Evolutionary conservation across 805 yeast species (phyloP).

Genomic region (Pichia gijzeniarum): DNA sequence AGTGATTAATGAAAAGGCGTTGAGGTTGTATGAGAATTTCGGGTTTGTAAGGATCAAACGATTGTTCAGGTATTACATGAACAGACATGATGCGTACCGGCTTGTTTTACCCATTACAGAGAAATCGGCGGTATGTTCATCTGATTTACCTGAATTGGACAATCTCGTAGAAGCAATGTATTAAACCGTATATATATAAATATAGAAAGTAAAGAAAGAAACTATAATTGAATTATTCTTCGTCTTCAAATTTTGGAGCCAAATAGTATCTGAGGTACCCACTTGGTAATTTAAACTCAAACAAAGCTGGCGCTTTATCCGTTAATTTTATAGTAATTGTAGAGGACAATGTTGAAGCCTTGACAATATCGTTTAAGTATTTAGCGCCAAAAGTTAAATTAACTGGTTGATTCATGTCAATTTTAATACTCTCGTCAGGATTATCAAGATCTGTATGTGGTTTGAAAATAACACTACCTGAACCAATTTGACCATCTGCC

Average conservation of each 20-base stretch:
- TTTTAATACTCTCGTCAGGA: constrained; percentile 66
- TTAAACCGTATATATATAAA: constrained; percentile 10
- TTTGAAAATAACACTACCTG: constrained; percentile 80
- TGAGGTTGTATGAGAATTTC: constrained; percentile 32
- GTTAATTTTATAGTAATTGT: constrained; percentile 81
- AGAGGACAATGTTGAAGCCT: constrained; percentile 74
- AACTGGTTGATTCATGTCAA: constrained; percentile 81
- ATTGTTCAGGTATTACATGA: constrained; percentile 79
- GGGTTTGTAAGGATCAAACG: constrained; percentile 40
- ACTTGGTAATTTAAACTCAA: constrained; percentile 84
- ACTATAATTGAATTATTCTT: constrained; percentile 41
- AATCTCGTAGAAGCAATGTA: constrained; percentile 23
- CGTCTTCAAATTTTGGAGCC: constrained; percentile 97
- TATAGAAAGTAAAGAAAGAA: neutral
- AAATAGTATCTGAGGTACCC: constrained; percentile 93
- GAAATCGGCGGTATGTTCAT: constrained; percentile 50
- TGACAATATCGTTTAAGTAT: constrained; percentile 85
- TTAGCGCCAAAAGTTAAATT: constrained; percentile 86
- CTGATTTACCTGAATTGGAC: constrained; percentile 19
- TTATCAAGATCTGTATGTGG: constrained; percentile 77
- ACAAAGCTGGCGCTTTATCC: constrained; percentile 87
- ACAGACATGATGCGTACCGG: constrained; percentile 89
- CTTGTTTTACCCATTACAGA: constrained; percentile 74
- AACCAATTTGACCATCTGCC: constrained; percentile 88
- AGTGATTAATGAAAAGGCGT: constrained; percentile 51